A percentile compares a stretch with the other conserved stretches of the same genome.
phyloP scores from a whole-genome alignment of 805 yeast genomes.

The Candida tammaniensis region DNA sequence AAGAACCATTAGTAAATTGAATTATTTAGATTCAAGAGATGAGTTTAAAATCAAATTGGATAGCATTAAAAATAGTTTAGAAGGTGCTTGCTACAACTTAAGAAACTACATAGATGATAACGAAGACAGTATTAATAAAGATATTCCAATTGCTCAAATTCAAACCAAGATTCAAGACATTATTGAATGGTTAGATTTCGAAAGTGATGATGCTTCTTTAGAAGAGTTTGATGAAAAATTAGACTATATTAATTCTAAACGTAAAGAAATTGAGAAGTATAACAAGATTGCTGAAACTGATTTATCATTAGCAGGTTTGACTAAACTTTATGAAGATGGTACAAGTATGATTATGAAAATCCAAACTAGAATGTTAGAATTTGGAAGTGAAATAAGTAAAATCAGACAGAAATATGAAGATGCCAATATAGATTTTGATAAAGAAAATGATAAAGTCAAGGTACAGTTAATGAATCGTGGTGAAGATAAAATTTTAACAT shows the following conservation, averaged over 20 bases:
- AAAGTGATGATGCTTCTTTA: slow-evolving; percentile 49
- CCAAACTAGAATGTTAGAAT: slow-evolving; percentile 42
- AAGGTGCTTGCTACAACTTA: slow-evolving; percentile 67
- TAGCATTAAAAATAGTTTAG: slow-evolving; percentile 64
- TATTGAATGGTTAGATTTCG: slow-evolving; percentile 79
- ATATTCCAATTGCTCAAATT: slow-evolving; percentile 19
- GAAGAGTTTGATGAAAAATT: slow-evolving; percentile 26
- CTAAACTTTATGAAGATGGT: slow-evolving; percentile 42
- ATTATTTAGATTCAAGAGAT: slow-evolving; percentile 54
- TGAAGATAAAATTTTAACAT: slow-evolving; percentile 21
- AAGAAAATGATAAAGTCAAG: slow-evolving; percentile 47
- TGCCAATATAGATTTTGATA: slow-evolving; percentile 49
- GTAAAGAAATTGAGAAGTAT: slow-evolving; percentile 26
- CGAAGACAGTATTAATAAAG: slow-evolving; percentile 34
- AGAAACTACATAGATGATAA: slow-evolving; percentile 59
- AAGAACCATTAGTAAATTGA: slow-evolving; percentile 47
- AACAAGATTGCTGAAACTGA: slow-evolving; percentile 45
- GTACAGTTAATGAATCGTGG: slow-evolving; percentile 19
- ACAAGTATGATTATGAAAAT: slow-evolving; percentile 37
- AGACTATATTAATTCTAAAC: slow-evolving; percentile 17
- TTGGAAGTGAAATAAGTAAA: slow-evolving; percentile 44
- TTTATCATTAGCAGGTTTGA: slow-evolving; percentile 45
- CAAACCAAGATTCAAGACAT: slow-evolving; percentile 39
- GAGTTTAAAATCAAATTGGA: slow-evolving; percentile 51
- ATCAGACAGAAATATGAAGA: slow-evolving; percentile 43